Evolutionary conservation across 805 yeast species (phyloP).

Genomic region (Kuraishia floccosa): DNA sequence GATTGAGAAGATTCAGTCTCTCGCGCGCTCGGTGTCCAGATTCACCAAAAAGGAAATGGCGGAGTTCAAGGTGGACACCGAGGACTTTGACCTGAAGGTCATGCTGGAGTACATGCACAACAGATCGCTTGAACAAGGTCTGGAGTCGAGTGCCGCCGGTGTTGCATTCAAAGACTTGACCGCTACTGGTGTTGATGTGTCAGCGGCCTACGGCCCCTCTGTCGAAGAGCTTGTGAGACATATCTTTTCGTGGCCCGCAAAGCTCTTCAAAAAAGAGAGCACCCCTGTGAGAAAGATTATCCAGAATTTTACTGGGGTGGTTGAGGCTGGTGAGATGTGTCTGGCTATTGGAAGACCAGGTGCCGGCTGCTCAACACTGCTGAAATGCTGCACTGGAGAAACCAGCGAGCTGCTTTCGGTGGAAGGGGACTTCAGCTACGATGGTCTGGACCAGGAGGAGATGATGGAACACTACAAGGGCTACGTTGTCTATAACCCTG

Average conservation of each 20-base stretch:
- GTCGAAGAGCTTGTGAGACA: slow-evolving; percentile 30
- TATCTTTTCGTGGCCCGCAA: slow-evolving; percentile 15
- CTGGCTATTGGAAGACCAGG: slow-evolving; percentile 49
- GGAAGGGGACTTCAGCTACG: slow-evolving; percentile 48
- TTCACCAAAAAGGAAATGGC: slow-evolving; percentile 34
- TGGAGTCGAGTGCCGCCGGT: slow-evolving; percentile 39
- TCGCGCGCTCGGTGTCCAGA: slow-evolving; percentile 38
- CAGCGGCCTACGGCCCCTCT: slow-evolving; percentile 38
- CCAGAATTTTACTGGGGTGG: slow-evolving; percentile 10
- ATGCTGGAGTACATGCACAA: slow-evolving; percentile 25
- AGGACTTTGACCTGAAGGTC: slow-evolving; percentile 34
- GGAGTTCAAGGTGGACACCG: slow-evolving; percentile 28
- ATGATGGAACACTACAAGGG: slow-evolving; percentile 48
- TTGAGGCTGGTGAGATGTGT: slow-evolving; percentile 41
- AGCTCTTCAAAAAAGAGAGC: slow-evolving; percentile 18
- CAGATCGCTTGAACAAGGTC: slow-evolving; percentile 29
- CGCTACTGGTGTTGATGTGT: slow-evolving; percentile 38
- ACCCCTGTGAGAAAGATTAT: slow-evolving; percentile 19
- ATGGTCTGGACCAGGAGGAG: slow-evolving; percentile 47
- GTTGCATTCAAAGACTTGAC: slow-evolving; percentile 31
- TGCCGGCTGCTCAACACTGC: slow-evolving; percentile 51
- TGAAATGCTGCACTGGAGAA: slow-evolving; percentile 36
- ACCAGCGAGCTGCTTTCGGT: slow-evolving; percentile 22
- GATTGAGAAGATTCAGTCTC: slow-evolving; percentile 28
- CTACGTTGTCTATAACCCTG: slow-evolving; percentile 48